A percentile compares a stretch with the other conserved stretches of the same genome.
Conservation (phyloP, 2,329 filamentous ascomycete species). For the Diaporthe destruens region DNA sequence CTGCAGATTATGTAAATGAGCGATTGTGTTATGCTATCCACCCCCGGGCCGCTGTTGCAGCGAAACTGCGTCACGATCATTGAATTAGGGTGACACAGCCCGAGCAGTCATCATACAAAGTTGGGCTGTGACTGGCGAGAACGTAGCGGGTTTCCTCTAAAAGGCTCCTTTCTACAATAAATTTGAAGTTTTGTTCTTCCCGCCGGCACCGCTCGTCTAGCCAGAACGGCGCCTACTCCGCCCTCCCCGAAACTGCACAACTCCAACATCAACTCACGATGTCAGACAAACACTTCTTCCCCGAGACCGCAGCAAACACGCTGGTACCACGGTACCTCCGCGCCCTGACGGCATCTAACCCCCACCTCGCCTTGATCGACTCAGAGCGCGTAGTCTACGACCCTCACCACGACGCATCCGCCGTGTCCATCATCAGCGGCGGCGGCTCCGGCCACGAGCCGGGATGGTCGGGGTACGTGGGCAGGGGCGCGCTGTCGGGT, state of each 20-base stretch:
- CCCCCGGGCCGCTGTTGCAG: background rate
- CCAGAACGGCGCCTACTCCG: background rate
- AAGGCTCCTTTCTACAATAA: background rate
- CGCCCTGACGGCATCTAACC: slow-evolving; percentile 7
- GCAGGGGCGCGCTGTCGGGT: slow-evolving; percentile 75
- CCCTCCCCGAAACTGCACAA: background rate
- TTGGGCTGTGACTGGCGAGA: background rate
- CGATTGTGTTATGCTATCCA: slow-evolving; percentile 2
- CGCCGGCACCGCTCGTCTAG: background rate
- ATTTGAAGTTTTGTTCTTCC: background rate
- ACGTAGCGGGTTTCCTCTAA: background rate
- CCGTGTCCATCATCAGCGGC: slow-evolving; percentile 66
- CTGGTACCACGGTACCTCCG: slow-evolving; percentile 62
- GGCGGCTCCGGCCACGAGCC: slow-evolving; percentile 71
- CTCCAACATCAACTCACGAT: slow-evolving; percentile 49
- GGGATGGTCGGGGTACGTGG: slow-evolving; percentile 55
- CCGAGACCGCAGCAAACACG: slow-evolving; percentile 57
- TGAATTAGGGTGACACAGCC: background rate
- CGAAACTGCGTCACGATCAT: background rate
- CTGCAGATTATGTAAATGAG: background rate
- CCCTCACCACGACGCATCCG: slow-evolving; percentile 56
- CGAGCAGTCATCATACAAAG: background rate
- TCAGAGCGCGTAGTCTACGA: slow-evolving; percentile 56
- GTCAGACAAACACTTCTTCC: slow-evolving; percentile 68
- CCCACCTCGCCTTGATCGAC: slow-evolving; percentile 24